These are phyloP conservation scores for Candida lessepsii DNA, from an alignment of 805 yeast genomes.

Conservation along the genomic window DNA sequence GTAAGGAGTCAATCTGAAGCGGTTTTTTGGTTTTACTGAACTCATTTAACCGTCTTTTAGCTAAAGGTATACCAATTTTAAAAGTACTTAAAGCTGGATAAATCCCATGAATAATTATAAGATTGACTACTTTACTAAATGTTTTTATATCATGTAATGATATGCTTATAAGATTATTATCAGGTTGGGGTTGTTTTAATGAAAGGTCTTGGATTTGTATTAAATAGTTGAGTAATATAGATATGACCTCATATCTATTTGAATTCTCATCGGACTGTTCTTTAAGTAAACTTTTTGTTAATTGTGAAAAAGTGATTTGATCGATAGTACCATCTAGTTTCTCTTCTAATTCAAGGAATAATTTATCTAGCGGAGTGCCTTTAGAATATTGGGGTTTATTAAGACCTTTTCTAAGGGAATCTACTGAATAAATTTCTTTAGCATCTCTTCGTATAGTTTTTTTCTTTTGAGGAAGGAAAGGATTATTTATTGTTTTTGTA, in stretches of 20 bases:
- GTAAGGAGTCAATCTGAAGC: constrained; percentile 21
- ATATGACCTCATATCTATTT: constrained; percentile 21
- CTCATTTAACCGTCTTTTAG: constrained; percentile 53
- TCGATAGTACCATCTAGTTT: constrained; percentile 24
- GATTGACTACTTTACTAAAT: constrained; percentile 60
- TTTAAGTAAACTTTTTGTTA: constrained; percentile 8
- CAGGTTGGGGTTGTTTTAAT: constrained; percentile 19
- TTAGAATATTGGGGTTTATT: constrained; percentile 29
- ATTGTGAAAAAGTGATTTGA: constrained; percentile 18
- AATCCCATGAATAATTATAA: constrained; percentile 69
- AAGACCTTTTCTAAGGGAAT: constrained; percentile 31
- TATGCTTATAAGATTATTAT: constrained; percentile 50
- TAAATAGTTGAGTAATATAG: constrained; percentile 36
- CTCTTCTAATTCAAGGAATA: constrained; percentile 31
- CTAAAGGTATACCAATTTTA: constrained; percentile 63
- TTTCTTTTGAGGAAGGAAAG: constrained; percentile 26
- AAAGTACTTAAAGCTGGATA: constrained; percentile 56
- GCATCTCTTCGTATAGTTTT: constrained; percentile 31
- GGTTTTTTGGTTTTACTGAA: constrained; percentile 35
- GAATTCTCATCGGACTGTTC: neutral
- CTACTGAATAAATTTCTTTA: constrained; percentile 27
- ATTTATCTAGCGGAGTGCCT: constrained; percentile 32
- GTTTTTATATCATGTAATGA: constrained; percentile 84
- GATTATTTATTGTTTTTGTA: constrained; percentile 12
- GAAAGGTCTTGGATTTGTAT: constrained; percentile 40